Conservation (phyloP, 2,329 filamentous ascomycete species). For the Aspergillus amoenus region DNA sequence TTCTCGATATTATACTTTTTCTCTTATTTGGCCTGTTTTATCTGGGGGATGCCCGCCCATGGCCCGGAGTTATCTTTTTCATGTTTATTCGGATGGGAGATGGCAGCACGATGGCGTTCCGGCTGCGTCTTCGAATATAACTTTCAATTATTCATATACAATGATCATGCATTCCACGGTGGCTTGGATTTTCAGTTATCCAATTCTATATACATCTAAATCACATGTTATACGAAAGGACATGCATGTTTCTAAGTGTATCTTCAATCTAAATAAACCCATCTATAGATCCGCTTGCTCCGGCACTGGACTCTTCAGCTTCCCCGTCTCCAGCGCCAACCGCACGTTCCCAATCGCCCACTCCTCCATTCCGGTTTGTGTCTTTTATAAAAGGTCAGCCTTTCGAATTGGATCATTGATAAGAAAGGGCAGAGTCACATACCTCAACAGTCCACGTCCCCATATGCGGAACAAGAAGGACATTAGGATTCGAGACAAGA, state of each 20-base stretch:
- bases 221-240: neutral
- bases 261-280: neutral
- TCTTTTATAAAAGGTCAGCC: constrained; percentile 35
- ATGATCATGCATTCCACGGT: no score
- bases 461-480: constrained; percentile 80
- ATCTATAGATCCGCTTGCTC: constrained; percentile 60
- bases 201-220: neutral
- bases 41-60: constrained; percentile 14
- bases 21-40: constrained; percentile 10
- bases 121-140: constrained; percentile 17
- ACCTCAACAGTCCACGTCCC: constrained; percentile 75
- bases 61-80: constrained; percentile 20
- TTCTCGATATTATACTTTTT: constrained; percentile 8
- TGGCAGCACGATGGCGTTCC: constrained; percentile 23
- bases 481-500: constrained; percentile 67
- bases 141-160: constrained; percentile 4
- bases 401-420: neutral
- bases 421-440: constrained; percentile 10
- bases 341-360: constrained; percentile 72
- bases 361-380: constrained; percentile 65
- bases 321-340: constrained; percentile 60
- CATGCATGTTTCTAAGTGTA: neutral
- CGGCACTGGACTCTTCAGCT: constrained; percentile 67
- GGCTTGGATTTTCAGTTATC: neutral
- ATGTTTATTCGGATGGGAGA: constrained; percentile 18